A percentile compares a stretch with the other conserved stretches of the same genome.
Conservation (phyloP, 148 eudicot genomes). For the Bassia scoparia region DNA sequence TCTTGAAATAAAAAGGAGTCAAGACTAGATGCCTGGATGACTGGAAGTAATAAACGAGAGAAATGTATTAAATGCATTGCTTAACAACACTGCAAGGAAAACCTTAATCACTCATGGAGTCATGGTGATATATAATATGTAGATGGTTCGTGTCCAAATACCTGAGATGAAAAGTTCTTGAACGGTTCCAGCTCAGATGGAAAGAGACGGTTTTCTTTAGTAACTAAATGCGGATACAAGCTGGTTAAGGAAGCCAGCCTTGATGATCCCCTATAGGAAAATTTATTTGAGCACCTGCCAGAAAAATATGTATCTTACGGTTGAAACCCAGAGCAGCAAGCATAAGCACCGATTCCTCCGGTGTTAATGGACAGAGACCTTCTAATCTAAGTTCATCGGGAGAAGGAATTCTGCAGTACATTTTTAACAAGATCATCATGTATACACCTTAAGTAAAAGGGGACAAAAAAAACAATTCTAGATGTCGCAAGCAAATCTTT, state of each 20-base stretch:
- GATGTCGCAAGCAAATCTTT: too few species aligned
- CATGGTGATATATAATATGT: not conserved
- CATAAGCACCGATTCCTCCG: conserved; percentile 97
- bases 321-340: conserved; percentile 93
- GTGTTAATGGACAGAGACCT: conserved; percentile 90
- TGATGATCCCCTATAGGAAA: conserved; percentile 81
- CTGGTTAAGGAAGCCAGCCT: conserved; percentile 73
- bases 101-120: not conserved
- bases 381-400: conserved; percentile 67
- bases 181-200: conserved; percentile 81
- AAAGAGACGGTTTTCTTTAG: conserved; percentile 84
- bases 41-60: not conserved
- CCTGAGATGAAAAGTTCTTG: conserved; percentile 91
- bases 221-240: conserved; percentile 85
- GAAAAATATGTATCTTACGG: conserved; percentile 65
- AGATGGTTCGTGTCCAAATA: conserved; percentile 17
- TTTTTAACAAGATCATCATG: not conserved
- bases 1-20: too few species aligned
- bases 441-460: not conserved
- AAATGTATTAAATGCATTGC: not conserved
- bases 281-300: conserved; percentile 98
- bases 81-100: not conserved
- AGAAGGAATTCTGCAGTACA: conserved; percentile 67
- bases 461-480: not conserved
- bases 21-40: not conserved